phyloP scores from a whole-genome alignment of 1,139 yeast genomes.

The Pichia sp. region DNA sequence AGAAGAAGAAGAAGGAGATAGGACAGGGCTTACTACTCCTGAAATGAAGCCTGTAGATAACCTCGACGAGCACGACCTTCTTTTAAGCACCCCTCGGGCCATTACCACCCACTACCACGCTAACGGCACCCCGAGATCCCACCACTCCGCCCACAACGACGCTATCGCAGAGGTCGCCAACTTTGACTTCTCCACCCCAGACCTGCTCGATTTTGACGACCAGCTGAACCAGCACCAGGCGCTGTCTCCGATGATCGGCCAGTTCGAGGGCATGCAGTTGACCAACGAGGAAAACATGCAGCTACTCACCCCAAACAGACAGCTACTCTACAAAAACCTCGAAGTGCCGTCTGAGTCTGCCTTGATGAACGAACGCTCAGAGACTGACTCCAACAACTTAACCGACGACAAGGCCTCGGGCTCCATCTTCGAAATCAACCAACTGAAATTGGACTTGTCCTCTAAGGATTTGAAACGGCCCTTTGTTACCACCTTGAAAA shows the following conservation, averaged over 20 bases:
- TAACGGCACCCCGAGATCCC: neutral
- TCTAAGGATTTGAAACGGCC: constrained; percentile 11
- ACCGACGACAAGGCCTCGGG: neutral
- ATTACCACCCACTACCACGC: neutral
- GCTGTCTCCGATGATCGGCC: constrained; percentile 19
- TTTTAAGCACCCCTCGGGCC: neutral
- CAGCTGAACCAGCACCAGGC: neutral
- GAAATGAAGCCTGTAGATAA: neutral
- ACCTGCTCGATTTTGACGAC: neutral
- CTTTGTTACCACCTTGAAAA: neutral
- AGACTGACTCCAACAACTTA: neutral
- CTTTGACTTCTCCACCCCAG: constrained; percentile 13
- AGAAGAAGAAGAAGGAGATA: neutral
- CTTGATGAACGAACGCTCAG: neutral
- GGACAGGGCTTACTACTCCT: neutral
- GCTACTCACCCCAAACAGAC: constrained; percentile 15
- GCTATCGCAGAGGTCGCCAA: constrained; percentile 10
- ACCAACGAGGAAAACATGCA: constrained; percentile 13
- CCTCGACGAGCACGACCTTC: neutral
- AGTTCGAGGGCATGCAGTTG: constrained; percentile 18
- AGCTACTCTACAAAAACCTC: constrained; percentile 7
- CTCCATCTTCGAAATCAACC: constrained; percentile 6
- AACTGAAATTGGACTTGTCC: constrained; percentile 7
- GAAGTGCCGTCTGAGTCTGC: neutral
- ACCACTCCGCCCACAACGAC: neutral